phyloP scores from a whole-genome alignment of 768 basidiomycete species.

The Boletus bicolor region DNA sequence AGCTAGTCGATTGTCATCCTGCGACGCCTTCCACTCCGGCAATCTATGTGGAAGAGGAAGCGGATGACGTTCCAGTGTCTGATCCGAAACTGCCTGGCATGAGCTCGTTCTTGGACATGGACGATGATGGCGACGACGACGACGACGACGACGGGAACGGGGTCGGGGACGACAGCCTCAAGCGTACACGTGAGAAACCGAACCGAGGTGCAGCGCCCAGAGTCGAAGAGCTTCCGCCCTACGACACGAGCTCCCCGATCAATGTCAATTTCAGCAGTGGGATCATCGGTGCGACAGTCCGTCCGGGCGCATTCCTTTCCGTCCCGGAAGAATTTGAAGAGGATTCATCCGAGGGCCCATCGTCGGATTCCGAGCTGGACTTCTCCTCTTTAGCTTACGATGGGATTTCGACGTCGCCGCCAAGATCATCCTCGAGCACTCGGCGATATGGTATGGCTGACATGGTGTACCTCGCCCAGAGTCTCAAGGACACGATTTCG shows the following conservation, averaged over 20 bases:
- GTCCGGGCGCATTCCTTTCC: slow-evolving; percentile 9
- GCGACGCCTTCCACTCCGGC: slow-evolving; percentile 13
- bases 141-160: neutral
- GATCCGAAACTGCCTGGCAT: slow-evolving; percentile 5
- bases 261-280: slow-evolving; percentile 10
- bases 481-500: neutral
- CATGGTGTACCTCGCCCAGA: neutral
- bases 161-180: no score
- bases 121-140: slow-evolving; percentile 7
- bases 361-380: neutral
- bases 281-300: slow-evolving; percentile 15
- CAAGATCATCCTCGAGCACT: neutral
- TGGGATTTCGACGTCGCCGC: neutral
- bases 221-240: slow-evolving; percentile 6
- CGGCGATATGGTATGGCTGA: slow-evolving; percentile 14
- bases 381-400: neutral
- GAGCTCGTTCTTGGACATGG: slow-evolving; percentile 16
- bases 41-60: slow-evolving; percentile 22
- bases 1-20: slow-evolving; percentile 18
- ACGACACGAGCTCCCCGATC: slow-evolving; percentile 6
- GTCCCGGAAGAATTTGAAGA: neutral
- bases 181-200: neutral
- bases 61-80: neutral
- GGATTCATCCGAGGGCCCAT: neutral
- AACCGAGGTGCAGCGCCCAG: neutral